Percentiles rank a stretch among this genome's conserved stretches.
Evolutionary conservation across 2,329 filamentous ascomycete species (phyloP).

Genomic region (Cryphonectria carpinicola): DNA sequence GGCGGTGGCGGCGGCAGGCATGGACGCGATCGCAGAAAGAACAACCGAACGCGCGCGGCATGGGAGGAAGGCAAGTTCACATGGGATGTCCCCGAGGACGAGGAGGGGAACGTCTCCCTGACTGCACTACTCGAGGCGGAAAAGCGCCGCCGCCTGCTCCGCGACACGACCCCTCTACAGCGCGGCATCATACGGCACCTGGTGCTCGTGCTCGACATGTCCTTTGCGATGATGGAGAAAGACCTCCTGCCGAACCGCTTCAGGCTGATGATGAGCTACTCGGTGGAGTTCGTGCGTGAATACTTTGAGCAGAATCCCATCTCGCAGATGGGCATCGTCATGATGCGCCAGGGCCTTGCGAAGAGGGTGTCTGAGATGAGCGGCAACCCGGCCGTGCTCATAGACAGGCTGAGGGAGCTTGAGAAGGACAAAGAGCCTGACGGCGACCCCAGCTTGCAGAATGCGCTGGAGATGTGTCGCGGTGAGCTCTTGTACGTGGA

Average conservation of each 20-base stretch:
- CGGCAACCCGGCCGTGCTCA: slow-evolving; percentile 88
- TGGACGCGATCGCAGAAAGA: slow-evolving; percentile 37
- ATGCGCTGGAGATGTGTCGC: slow-evolving; percentile 92
- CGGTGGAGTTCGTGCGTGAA: slow-evolving; percentile 85
- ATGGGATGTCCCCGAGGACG: slow-evolving; percentile 79
- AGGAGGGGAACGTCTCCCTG: slow-evolving; percentile 78
- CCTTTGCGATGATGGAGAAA: slow-evolving; percentile 92
- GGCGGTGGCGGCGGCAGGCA: slow-evolving; percentile 31
- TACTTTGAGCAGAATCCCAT: slow-evolving; percentile 99
- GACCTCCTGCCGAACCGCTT: slow-evolving; percentile 89
- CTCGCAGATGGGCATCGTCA: slow-evolving; percentile 88
- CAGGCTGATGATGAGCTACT: slow-evolving; percentile 79
- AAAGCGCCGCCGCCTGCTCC: slow-evolving; percentile 78
- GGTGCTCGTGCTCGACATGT: slow-evolving; percentile 88
- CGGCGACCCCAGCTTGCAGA: slow-evolving; percentile 83
- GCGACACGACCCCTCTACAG: slow-evolving; percentile 94
- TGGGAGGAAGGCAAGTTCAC: slow-evolving; percentile 71
- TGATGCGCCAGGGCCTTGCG: slow-evolving; percentile 90
- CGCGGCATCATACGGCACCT: slow-evolving; percentile 97
- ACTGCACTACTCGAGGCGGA: slow-evolving; percentile 78
- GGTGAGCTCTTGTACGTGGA: slow-evolving; percentile 77
- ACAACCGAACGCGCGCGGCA: slow-evolving; percentile 52
- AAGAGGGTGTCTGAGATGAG: slow-evolving; percentile 85
- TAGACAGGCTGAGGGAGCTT: slow-evolving; percentile 73
- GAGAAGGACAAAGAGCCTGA: slow-evolving; percentile 68